These are phyloP conservation scores for Tulasnella sp. DNA, from an alignment of 768 basidiomycete genomes.

Conservation along the genomic window DNA sequence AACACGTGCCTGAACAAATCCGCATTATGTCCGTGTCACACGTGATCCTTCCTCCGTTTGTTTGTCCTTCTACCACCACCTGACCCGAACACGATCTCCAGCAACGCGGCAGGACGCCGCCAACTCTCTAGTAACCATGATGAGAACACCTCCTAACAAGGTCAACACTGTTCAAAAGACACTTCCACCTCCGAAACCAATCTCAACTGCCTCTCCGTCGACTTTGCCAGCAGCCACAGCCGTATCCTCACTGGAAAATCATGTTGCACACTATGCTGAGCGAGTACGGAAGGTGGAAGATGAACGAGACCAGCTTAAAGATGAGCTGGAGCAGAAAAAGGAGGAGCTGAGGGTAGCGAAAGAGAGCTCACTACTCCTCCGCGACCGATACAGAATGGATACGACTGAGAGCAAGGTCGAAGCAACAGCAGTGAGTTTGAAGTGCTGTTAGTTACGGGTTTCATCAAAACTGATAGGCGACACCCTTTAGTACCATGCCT, in stretches of 20 bases:
- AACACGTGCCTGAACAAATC: background rate
- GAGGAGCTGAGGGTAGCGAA: background rate
- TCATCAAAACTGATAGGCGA: background rate
- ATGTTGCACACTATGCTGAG: constrained; percentile 1
- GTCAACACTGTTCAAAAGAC: background rate
- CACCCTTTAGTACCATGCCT: constrained; percentile 7
- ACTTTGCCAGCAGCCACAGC: background rate
- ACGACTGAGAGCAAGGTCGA: constrained; percentile 1
- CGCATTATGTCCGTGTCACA: background rate
- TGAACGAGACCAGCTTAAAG: constrained; percentile 2
- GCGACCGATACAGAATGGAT: constrained; percentile 8
- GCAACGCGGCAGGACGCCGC: background rate
- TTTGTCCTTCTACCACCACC: background rate
- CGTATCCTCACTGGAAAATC: constrained; percentile 5
- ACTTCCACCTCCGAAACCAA: constrained; percentile 15
- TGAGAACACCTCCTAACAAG: constrained; percentile 1
- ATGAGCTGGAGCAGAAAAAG: constrained; percentile 1
- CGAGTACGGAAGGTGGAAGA: background rate
- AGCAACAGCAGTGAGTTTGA: background rate
- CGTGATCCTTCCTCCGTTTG: background rate
- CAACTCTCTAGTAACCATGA: background rate
- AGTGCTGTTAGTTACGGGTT: background rate
- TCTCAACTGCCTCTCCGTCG: constrained; percentile 12
- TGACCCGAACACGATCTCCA: background rate
- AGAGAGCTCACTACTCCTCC: background rate